Percentiles rank a stretch among this genome's conserved stretches.
Conservation (phyloP, 1,139 yeast species). For the Scheffersomyces titani region DNA sequence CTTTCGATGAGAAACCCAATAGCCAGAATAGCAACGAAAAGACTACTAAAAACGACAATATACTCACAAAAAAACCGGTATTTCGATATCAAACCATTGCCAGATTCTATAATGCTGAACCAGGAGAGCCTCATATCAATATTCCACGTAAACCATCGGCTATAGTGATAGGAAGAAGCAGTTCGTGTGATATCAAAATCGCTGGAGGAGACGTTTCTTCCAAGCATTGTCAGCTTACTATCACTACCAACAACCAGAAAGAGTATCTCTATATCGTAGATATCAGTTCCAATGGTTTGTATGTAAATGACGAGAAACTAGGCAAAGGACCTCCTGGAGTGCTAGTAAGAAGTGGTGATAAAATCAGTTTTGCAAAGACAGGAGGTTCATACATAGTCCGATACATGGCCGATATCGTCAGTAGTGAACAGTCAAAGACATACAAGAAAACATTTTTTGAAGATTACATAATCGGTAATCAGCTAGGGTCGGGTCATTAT, state of each 20-base stretch:
- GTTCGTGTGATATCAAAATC: constrained; percentile 59
- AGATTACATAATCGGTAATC: constrained; percentile 59
- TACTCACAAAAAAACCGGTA: constrained; percentile 18
- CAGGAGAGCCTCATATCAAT: constrained; percentile 31
- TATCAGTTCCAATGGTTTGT: constrained; percentile 68
- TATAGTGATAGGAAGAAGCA: constrained; percentile 58
- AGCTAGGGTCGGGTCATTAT: constrained; percentile 76
- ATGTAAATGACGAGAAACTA: constrained; percentile 56
- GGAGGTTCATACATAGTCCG: constrained; percentile 59
- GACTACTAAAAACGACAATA: constrained; percentile 4
- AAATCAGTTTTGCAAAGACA: constrained; percentile 59
- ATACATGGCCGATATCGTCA: constrained; percentile 33
- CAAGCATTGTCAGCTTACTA: constrained; percentile 56
- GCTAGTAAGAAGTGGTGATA: constrained; percentile 64
- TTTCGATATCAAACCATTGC: constrained; percentile 20
- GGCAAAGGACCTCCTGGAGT: constrained; percentile 47
- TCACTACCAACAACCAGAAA: constrained; percentile 35
- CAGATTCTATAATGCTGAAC: constrained; percentile 34
- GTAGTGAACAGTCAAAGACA: constrained; percentile 12
- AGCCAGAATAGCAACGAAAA: neutral
- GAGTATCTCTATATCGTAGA: constrained; percentile 56
- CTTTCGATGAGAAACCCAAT: neutral
- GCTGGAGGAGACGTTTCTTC: constrained; percentile 66
- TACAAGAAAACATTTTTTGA: constrained; percentile 51
- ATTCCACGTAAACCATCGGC: constrained; percentile 37